Evolutionary conservation across 805 yeast genomes (phyloP), one percentile per base, ranked within the genome.

Genomic region (Candida patagonica): DNA sequence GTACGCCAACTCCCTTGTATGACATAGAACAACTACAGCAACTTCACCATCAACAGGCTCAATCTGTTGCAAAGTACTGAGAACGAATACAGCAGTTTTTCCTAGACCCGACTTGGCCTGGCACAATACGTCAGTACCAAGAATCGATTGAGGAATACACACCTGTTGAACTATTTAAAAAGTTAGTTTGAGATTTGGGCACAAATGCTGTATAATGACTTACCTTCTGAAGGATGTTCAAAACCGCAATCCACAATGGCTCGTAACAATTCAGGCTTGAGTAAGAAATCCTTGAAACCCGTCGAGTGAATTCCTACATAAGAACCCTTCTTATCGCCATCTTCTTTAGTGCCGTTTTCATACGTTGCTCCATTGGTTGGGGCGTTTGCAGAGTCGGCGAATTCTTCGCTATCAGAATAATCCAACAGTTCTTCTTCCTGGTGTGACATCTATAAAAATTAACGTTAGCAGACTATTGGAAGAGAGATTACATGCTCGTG

Each of bases 21-120:
- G 96, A 70, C 97, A 92, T 53, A 89, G 78, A 35, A 89, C 97
- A 57, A 92, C 71, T 41, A 94, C 89, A 40, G 95, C 77, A 49
- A 92, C 82, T 66, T 89, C 97, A 58, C 97, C 98, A 46, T 94
- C 86, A 52, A 89, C 86, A 34, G 98, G 97, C 59, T 92, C 97
- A 58, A 89, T 73, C 69, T 89, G 96, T 68, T 89, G 97, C 60
- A 89, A 74, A 47, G 98, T 89, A 20, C 96, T 84, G 56, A 89
- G 73, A 45, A 89, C 97, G 55, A 89, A 89, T 42, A 89, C 97
- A 34, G 98, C 98, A 44, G 98, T 89, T 66, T 89, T 89, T 79
- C 98, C 98, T 53, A 92, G 74, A 82, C 98, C 98, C 35, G 98
- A 92, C 71, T 92, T 89, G 65, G 98, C 98, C 73, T 89, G 98